Evolutionary conservation across 169 alveolate genomes (phyloP).

Genomic region (Cryptosporidium ubiquitum): DNA sequence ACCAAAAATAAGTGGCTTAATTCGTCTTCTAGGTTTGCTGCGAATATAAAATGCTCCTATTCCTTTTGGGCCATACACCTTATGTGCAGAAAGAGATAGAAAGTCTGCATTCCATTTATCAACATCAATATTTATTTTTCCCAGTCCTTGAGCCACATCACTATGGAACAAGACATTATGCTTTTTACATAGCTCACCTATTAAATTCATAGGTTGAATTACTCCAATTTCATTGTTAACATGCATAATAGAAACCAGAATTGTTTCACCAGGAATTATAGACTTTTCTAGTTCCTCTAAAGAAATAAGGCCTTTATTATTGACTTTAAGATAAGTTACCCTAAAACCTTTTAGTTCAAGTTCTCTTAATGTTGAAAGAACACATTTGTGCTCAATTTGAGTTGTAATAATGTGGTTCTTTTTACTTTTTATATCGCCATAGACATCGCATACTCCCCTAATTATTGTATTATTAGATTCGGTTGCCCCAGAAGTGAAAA

Average conservation of each 20-base stretch:
- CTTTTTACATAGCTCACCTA: constrained; percentile 94
- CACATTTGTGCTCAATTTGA: constrained; percentile 98
- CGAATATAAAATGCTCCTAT: constrained; percentile 97
- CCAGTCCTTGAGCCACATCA: constrained; percentile 94
- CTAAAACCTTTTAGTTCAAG: constrained; percentile 91
- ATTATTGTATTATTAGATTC: constrained; percentile 96
- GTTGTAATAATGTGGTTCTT: constrained; percentile 96
- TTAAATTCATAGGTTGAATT: constrained; percentile 91
- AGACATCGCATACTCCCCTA: constrained; percentile 90
- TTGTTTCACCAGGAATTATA: constrained; percentile 92
- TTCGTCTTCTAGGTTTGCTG: constrained; percentile 94
- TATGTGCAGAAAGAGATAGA: constrained; percentile 95
- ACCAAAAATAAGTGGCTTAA: constrained; percentile 95
- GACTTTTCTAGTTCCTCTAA: constrained; percentile 89
- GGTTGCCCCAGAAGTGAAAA: constrained; percentile 99
- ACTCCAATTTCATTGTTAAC: constrained; percentile 99
- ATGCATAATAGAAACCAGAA: constrained; percentile 91
- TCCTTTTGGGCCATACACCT: constrained; percentile 99
- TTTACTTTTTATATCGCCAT: constrained; percentile 80
- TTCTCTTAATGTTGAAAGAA: constrained; percentile 90
- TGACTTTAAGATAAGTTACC: constrained; percentile 94
- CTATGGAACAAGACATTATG: constrained; percentile 94
- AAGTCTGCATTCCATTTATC: constrained; percentile 91
- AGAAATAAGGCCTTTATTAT: constrained; percentile 88
- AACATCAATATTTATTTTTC: constrained; percentile 94